Percentiles rank a stretch among this genome's conserved stretches.
phyloP scores from a whole-genome alignment of 805 yeast species.

The Cephaloascus fragrans region DNA sequence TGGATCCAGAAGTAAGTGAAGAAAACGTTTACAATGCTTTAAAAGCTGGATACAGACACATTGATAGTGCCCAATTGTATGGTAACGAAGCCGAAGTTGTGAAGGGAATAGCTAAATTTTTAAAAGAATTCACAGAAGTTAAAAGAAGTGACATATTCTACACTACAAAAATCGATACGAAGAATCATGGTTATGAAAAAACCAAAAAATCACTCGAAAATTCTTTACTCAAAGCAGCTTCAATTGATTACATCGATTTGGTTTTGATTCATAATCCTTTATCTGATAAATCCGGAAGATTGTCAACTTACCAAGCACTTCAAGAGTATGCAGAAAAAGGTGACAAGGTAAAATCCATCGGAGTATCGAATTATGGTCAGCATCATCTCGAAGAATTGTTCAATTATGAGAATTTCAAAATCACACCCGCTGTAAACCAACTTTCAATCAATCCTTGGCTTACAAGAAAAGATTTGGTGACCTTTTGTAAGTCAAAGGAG shows the following conservation, averaged over 20 bases:
- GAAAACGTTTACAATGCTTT: conserved; percentile 9
- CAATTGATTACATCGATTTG: conserved; percentile 62
- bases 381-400: conserved; percentile 47
- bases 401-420: conserved; percentile 30
- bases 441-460: conserved; percentile 37
- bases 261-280: conserved; percentile 50
- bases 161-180: conserved; percentile 70
- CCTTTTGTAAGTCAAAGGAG: conserved; percentile 15
- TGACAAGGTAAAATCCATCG: conserved; percentile 35
- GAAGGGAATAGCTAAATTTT: conserved; percentile 6
- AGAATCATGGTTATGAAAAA: conserved; percentile 45
- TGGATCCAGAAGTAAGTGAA: conserved; percentile 12
- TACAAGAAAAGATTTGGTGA: conserved; percentile 26
- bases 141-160: conserved; percentile 23
- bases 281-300: conserved; percentile 21
- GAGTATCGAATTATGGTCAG: conserved; percentile 56
- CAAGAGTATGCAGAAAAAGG: conserved; percentile 47
- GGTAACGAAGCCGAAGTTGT: conserved; percentile 16
- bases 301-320: conserved; percentile 44
- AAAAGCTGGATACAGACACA: conserved; percentile 16
- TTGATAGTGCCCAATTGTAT: conserved; percentile 18
- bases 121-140: conserved; percentile 16
- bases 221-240: conserved; percentile 42
- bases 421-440: conserved; percentile 38
- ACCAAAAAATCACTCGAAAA: conserved; percentile 51